Evolutionary conservation across 768 basidiomycete genomes (phyloP), one percentile per base, ranked within the genome.

Genomic region (Tulasnella sp.): DNA sequence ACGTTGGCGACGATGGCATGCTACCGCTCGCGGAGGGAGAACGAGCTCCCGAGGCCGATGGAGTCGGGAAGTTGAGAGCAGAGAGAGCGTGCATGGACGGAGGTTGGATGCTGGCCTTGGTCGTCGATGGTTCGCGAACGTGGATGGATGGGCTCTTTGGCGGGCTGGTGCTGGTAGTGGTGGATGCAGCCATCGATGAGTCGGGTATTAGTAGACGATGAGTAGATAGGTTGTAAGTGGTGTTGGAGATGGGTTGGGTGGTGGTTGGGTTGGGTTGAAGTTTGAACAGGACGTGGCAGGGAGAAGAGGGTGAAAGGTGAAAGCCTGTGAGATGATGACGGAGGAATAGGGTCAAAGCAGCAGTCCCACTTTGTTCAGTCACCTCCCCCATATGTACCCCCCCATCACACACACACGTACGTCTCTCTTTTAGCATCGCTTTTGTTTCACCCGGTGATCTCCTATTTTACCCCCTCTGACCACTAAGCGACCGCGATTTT

Each of bases 1-100:
- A 80, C 68, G 80, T 80, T 6, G 80, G 80, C 24, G 80, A 80
- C 19, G 80, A 80, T 12, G 80, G 80, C 58, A 80, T 80, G 42
- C 38, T 74, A 27, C 73, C 73, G 31, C 34, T 36, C 44, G 75
- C 44, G 3, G 56, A 39, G 19, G 56, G 76, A 7, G 48, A 62
- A 62, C 56, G 52, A 21, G 48, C 38, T 39, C 46, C 75, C 74
- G 62, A 27, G 34, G 62, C 75, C 74, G 62, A 27, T 68, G 62
- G 62, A 40, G 76, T 19, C 48, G 52, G 21, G 56, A 71, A 77
- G 42, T 77, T 77, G 76, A 77, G 10, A 8, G 76, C 58, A 31
- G 76, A 77, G 56, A 77, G 76, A 7, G 76, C 27, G 27, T 62
- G 39, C 56, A 56, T 77, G 76, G 76, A 62, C 19, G 36, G n/a